These are phyloP conservation scores for Tuber calosporum DNA, from an alignment of 495 filamentous ascomycete genomes.

Conservation along the genomic window DNA sequence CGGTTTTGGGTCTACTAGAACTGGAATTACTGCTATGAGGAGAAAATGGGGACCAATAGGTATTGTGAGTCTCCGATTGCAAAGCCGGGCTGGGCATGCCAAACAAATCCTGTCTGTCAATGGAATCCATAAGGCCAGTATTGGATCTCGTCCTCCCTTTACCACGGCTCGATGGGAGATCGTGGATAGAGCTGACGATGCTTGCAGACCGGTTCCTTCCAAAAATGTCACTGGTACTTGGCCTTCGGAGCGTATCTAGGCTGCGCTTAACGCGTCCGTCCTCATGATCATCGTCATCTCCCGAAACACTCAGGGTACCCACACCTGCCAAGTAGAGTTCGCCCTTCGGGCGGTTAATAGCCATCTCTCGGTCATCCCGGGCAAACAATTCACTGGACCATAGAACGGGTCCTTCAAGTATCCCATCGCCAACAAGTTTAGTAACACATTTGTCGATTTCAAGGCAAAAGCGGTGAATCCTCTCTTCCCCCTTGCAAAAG, in stretches of 20 bases:
- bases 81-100: slow-evolving; percentile 60
- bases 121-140: slow-evolving; percentile 55
- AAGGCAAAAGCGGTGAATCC: slow-evolving; percentile 88
- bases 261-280: slow-evolving; percentile 41
- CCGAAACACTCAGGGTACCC: slow-evolving; percentile 48
- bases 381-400: slow-evolving; percentile 88
- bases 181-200: slow-evolving; percentile 31
- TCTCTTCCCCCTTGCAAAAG: slow-evolving; percentile 90
- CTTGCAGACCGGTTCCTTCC: slow-evolving; percentile 38
- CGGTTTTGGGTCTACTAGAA: slow-evolving; percentile 40
- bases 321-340: slow-evolving; percentile 49
- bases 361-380: slow-evolving; percentile 67
- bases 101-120: slow-evolving; percentile 65
- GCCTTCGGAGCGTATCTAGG: slow-evolving; percentile 40
- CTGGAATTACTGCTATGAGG: slow-evolving; percentile 56
- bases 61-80: slow-evolving; percentile 68
- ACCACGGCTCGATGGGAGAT: slow-evolving; percentile 31
- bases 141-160: slow-evolving; percentile 46
- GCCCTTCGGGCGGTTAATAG: slow-evolving; percentile 56
- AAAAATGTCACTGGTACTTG: slow-evolving; percentile 41
- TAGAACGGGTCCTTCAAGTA: slow-evolving; percentile 78
- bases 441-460: slow-evolving; percentile 82
- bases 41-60: slow-evolving; percentile 83
- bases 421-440: slow-evolving; percentile 77
- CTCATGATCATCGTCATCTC: slow-evolving; percentile 47